Percentiles rank a stretch among this genome's conserved stretches.
Evolutionary conservation across 2,329 filamentous ascomycete species (phyloP).

Genomic region (Penicillium polonicum): DNA sequence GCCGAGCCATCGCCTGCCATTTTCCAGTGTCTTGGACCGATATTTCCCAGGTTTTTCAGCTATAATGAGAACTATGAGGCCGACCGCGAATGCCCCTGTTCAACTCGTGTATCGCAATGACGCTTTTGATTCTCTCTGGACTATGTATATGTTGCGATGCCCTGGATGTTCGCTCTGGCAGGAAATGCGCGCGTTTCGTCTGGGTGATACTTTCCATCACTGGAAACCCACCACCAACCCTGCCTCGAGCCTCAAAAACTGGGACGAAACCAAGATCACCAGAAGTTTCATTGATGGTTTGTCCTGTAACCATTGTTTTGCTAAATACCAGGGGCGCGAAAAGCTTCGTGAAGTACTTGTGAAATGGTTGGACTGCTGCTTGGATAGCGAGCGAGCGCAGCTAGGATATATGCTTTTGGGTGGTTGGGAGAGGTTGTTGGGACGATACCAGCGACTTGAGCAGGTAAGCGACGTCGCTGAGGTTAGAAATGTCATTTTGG

Average conservation of each 20-base stretch:
- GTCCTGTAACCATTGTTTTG: constrained; percentile 6
- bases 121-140: background rate
- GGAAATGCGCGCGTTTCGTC: background rate
- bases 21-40: constrained; percentile 3
- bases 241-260: background rate
- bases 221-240: background rate
- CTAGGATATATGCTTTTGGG: background rate
- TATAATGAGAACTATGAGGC: background rate
- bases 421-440: background rate
- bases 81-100: background rate
- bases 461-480: background rate
- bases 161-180: background rate
- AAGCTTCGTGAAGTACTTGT: background rate
- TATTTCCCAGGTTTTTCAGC: constrained; percentile 3
- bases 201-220: background rate
- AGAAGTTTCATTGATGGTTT: background rate
- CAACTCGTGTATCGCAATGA: background rate
- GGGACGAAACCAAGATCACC: background rate
- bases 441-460: background rate
- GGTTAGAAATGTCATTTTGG: background rate
- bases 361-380: background rate
- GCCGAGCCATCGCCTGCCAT: background rate
- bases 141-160: background rate
- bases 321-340: background rate
- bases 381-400: background rate